Evolutionary conservation across 805 yeast genomes (phyloP).

Genomic region (Grigorovia transvaalensis): DNA sequence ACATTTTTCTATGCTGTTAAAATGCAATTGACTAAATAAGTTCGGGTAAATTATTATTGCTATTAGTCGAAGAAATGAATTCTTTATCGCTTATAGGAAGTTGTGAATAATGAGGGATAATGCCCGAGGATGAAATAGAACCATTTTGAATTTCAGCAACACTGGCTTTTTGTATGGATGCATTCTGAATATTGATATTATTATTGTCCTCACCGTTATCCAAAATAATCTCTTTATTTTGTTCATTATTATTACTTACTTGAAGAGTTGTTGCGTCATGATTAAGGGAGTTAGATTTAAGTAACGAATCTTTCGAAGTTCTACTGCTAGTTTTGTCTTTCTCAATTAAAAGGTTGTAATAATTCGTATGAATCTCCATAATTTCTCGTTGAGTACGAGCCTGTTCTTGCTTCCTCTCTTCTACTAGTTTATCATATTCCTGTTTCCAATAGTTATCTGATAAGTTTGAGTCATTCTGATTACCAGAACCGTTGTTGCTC

Average conservation of each 20-base stretch:
- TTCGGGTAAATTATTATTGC: not conserved
- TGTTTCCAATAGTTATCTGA: slow-evolving; percentile 3
- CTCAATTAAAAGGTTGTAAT: slow-evolving; percentile 3
- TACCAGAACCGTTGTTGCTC: not conserved
- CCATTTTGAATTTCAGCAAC: not conserved
- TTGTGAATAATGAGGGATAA: not conserved
- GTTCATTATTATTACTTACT: not conserved
- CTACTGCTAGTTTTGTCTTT: slow-evolving; percentile 1
- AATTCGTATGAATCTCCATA: slow-evolving; percentile 3
- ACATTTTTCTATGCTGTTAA: too few relatives aligned
- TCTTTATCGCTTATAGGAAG: not conserved
- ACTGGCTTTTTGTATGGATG: not conserved
- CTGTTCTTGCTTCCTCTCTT: not conserved
- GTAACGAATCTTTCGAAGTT: not conserved
- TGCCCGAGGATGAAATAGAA: not conserved
- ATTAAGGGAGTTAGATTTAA: too few relatives aligned
- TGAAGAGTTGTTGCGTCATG: not conserved
- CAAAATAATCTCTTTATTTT: not conserved
- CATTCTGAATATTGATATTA: not conserved
- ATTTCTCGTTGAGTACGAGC: not conserved
- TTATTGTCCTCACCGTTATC: not conserved
- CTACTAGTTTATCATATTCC: slow-evolving; percentile 2
- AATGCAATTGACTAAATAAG: too few relatives aligned
- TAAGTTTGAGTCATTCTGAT: not conserved
- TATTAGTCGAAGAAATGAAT: not conserved